Base-by-base conservation (phyloP, 768 basidiomycete species). In the Mycena floridula region DNA sequence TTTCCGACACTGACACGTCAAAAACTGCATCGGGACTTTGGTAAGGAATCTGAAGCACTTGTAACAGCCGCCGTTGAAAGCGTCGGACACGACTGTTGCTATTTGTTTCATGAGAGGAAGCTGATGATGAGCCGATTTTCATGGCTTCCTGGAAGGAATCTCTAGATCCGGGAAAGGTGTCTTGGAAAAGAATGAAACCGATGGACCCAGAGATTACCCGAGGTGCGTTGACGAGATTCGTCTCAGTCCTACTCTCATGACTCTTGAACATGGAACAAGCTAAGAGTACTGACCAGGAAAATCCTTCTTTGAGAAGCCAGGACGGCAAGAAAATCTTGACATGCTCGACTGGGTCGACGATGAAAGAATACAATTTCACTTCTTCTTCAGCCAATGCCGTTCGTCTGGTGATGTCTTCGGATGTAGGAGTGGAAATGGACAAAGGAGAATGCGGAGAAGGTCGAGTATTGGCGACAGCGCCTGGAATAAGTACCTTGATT, bases 301-400 rank as follows among this genome's bases (percentile, higher is more conserved):
- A 69, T 21, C 88, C 88, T 46, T 78, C 76, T 43, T 79, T 73
- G 26, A 76, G 69, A 64, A 79, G 82, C 52, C 78, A 74, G 4
- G 83, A 83, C 0, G 85, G 82, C 47, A 90, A 65, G 60, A 88
- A 90, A 16, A 86, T 68, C n/a, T n/a, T n/a, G n/a, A n/a, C n/a
- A n/a, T n/a, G n/a, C n/a, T n/a, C n/a, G n/a, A n/a, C n/a, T n/a
- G n/a, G n/a, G n/a, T n/a, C n/a, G n/a, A n/a, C n/a, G n/a, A n/a
- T n/a, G n/a, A n/a, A n/a, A n/a, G n/a, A n/a, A n/a, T n/a, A n/a
- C n/a, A n/a, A n/a, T n/a, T n/a, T n/a, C n/a, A n/a, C n/a, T n/a
- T n/a, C n/a, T n/a, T n/a, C n/a, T n/a, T n/a, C n/a, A n/a, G n/a
- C n/a, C n/a, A n/a, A n/a, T n/a, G n/a, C n/a, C n/a, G n/a, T n/a